phyloP scores from a whole-genome alignment of 202 grass and related monocot species.

The Bolboschoenoplectus hybrid region DNA sequence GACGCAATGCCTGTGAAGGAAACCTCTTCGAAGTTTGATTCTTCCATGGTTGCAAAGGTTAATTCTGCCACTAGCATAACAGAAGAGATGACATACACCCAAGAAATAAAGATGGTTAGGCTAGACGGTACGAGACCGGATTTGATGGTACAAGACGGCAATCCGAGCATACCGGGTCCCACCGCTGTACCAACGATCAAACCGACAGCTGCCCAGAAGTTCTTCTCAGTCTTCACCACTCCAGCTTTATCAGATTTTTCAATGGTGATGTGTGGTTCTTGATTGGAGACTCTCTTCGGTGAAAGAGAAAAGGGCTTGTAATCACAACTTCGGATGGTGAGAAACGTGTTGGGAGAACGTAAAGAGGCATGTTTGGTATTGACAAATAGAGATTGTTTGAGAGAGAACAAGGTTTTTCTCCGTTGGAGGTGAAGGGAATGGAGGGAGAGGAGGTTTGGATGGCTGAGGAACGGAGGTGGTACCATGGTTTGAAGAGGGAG shows the following conservation, averaged over 20 bases:
- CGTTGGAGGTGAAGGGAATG: not conserved
- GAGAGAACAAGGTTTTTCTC: not conserved
- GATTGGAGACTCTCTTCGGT: conserved; percentile 5
- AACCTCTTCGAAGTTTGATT: conserved; percentile 56
- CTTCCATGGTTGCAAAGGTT: conserved; percentile 69
- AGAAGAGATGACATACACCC: conserved; percentile 79
- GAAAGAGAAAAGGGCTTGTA: conserved; percentile 11
- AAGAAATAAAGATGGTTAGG: conserved; percentile 60
- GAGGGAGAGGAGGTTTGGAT: not conserved
- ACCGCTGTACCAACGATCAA: conserved; percentile 79
- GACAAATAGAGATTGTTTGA: not conserved
- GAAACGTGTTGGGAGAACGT: not conserved
- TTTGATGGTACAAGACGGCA: conserved; percentile 75
- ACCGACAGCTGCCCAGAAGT: conserved; percentile 76
- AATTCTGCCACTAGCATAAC: conserved; percentile 79
- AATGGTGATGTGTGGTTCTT: conserved; percentile 2
- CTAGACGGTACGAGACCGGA: conserved; percentile 63
- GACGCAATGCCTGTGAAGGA: conserved; percentile 86
- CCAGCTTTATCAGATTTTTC: not conserved
- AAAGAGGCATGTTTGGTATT: not conserved
- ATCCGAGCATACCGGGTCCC: conserved; percentile 77
- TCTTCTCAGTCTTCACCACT: conserved; percentile 42
- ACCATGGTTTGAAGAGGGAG: not conserved
- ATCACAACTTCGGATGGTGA: not conserved
- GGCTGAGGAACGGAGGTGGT: not conserved